phyloP scores from a whole-genome alignment of 352 stramenopile species.

The Achlya hypogyna region DNA sequence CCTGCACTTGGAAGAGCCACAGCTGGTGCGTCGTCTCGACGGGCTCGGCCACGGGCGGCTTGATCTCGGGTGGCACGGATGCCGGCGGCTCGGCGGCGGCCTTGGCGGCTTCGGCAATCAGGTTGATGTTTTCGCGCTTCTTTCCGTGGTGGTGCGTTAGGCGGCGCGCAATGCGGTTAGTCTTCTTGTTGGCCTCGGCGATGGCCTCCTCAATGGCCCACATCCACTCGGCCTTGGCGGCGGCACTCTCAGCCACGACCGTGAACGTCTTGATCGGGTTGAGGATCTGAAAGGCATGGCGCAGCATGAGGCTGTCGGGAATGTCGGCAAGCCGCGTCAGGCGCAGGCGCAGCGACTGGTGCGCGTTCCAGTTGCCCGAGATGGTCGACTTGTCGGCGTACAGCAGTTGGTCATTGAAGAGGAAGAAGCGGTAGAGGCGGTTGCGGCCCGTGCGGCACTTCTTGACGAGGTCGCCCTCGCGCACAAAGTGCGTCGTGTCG shows the following conservation, averaged over 20 bases:
- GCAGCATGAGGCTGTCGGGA: conserved; percentile 50
- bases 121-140: conserved; percentile 7
- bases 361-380: conserved; percentile 71
- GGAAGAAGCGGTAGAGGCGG: conserved; percentile 79
- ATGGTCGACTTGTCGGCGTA: conserved; percentile 69
- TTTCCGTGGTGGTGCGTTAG: conserved; percentile 34
- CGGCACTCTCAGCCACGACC: conserved; percentile 58
- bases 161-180: conserved; percentile 52
- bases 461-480: conserved; percentile 92
- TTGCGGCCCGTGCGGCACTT: conserved; percentile 84
- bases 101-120: conserved; percentile 19
- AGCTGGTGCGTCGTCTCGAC: neutral
- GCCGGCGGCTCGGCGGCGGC: neutral
- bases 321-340: conserved; percentile 75
- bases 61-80: neutral
- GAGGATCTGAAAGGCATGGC: conserved; percentile 78
- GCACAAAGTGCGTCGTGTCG: conserved; percentile 91
- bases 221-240: conserved; percentile 74
- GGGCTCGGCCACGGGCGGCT: neutral
- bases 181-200: conserved; percentile 62
- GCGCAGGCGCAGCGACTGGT: conserved; percentile 77
- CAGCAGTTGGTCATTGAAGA: conserved; percentile 81
- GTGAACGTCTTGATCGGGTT: conserved; percentile 82
- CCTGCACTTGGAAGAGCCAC: conserved; percentile 12
- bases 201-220: conserved; percentile 68